Conservation (phyloP, 768 basidiomycete species). For the Tremella fuciformis region DNA sequence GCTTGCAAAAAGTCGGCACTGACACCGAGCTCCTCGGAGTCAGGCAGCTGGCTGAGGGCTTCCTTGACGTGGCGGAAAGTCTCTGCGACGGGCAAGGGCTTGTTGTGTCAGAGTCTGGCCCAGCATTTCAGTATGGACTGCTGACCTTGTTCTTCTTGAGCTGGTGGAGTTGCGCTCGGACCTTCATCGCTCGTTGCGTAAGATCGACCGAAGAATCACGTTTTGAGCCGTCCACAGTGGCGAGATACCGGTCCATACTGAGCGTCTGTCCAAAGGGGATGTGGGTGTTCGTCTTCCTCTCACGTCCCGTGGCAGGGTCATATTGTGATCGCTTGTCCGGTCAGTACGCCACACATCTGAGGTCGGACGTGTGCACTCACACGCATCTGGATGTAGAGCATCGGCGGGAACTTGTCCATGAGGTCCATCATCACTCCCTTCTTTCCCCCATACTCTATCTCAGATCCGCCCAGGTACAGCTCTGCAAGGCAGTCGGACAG, state of each 20-base stretch:
- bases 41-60: slow-evolving; percentile 14
- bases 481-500: slow-evolving; percentile 89
- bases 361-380: too few relatives aligned
- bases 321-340: slow-evolving; percentile 56
- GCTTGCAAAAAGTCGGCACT: slow-evolving; percentile 32
- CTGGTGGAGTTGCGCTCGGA: slow-evolving; percentile 66
- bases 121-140: neutral
- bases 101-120: too few relatives aligned
- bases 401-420: slow-evolving; percentile 72
- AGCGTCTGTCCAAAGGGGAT: slow-evolving; percentile 84
- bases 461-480: slow-evolving; percentile 72
- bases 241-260: slow-evolving; percentile 87
- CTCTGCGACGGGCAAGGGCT: slow-evolving; percentile 37
- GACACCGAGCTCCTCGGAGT: slow-evolving; percentile 19
- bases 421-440: slow-evolving; percentile 80
- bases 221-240: slow-evolving; percentile 68
- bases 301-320: slow-evolving; percentile 82
- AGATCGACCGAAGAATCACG: slow-evolving; percentile 68
- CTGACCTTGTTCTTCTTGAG: slow-evolving; percentile 71
- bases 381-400: slow-evolving; percentile 94
- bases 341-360: slow-evolving; percentile 9
- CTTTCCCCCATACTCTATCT: slow-evolving; percentile 80
- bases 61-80: slow-evolving; percentile 35
- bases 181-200: slow-evolving; percentile 63
- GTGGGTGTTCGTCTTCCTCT: slow-evolving; percentile 94